Conservation (phyloP, 176 grass and related monocot species). For the Oropetium thomaeum region DNA sequence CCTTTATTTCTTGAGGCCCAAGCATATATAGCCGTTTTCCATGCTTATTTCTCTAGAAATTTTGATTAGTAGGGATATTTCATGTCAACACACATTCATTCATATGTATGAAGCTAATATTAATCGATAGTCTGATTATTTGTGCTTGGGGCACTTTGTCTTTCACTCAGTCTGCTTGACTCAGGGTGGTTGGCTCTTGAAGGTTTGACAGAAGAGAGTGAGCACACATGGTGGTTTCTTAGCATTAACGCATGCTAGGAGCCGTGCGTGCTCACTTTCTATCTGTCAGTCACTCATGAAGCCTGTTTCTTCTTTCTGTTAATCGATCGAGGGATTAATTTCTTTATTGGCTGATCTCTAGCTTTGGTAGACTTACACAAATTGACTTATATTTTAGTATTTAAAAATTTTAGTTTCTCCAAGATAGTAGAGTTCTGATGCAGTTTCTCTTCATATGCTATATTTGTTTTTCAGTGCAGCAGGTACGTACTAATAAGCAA, state of each 20-base stretch:
- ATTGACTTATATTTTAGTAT: background rate
- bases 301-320: conserved; percentile 16
- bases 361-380: background rate
- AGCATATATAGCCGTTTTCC: background rate
- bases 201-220: conserved; percentile 67
- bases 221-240: conserved; percentile 50
- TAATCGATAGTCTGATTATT: background rate
- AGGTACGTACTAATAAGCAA: background rate
- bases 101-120: background rate
- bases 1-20: background rate
- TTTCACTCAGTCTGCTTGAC: background rate
- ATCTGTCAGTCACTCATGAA: conserved; percentile 51
- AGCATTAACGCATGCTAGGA: conserved; percentile 45
- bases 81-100: conserved; percentile 10
- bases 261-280: conserved; percentile 58
- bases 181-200: conserved; percentile 21
- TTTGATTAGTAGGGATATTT: background rate
- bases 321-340: background rate
- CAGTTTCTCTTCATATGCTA: background rate
- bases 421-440: background rate
- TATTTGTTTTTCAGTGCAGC: background rate
- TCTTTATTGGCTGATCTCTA: background rate
- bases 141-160: background rate
- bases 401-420: background rate
- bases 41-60: conserved; percentile 24